Conservation (phyloP, 805 yeast genomes). For the Lipomyces japonicus region DNA sequence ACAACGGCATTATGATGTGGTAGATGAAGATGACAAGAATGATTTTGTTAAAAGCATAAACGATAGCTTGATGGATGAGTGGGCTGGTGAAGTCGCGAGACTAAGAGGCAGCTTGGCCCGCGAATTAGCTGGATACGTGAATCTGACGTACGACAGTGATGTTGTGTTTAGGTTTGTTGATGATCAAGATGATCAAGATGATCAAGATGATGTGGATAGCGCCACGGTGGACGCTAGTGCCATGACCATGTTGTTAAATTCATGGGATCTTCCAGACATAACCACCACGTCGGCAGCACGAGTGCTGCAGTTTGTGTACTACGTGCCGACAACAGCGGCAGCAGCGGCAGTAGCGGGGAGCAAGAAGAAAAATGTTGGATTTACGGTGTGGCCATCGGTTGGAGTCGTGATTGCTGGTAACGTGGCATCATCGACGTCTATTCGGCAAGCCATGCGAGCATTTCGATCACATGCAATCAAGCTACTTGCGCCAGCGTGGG, state of each 20-base stretch:
- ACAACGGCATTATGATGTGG: not conserved
- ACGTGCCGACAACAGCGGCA: conserved; percentile 1
- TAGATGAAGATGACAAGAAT: no score
- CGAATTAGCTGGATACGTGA: conserved; percentile 4
- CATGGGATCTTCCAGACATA: conserved; percentile 13
- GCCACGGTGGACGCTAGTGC: no score
- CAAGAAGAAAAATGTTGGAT: conserved; percentile 9
- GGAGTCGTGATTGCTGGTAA: conserved; percentile 55
- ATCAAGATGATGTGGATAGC: not conserved
- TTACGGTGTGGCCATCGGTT: conserved; percentile 79
- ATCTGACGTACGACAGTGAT: conserved; percentile 19
- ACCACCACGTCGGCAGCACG: not conserved
- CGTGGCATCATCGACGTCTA: conserved; percentile 25
- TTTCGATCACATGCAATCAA: conserved; percentile 74
- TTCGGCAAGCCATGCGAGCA: conserved; percentile 53
- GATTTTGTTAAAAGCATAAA: no score
- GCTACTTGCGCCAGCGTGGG: conserved; percentile 66
- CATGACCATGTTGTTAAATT: conserved; percentile 10
- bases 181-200: not conserved
- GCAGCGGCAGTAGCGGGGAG: not conserved
- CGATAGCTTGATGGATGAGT: no score
- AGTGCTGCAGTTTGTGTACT: conserved; percentile 21
- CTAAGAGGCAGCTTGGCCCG: conserved; percentile 2
- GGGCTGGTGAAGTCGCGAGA: conserved; percentile 7
- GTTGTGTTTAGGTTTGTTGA: conserved; percentile 12